Conservation (phyloP, 169 alveolate species). For the Cryptosporidium bovis region DNA sequence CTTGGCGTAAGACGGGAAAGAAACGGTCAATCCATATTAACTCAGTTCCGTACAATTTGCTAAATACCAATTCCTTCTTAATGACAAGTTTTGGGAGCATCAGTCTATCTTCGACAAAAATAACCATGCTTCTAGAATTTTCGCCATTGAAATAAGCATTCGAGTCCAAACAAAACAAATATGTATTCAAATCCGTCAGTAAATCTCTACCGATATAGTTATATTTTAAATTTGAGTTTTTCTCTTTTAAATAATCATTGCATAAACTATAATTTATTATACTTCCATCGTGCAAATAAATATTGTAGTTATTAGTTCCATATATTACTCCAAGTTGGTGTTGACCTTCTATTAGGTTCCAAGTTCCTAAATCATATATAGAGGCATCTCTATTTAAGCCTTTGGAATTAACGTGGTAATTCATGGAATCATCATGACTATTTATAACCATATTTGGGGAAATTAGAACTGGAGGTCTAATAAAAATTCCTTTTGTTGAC, state of each 20-base stretch:
- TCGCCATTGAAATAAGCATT: neutral
- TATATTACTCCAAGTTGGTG: conserved; percentile 54
- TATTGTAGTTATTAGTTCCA: conserved; percentile 49
- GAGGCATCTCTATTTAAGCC: neutral
- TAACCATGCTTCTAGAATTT: neutral
- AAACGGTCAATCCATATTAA: conserved; percentile 47
- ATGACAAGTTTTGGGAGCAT: conserved; percentile 40
- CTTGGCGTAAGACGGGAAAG: neutral
- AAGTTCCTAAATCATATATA: conserved; percentile 7
- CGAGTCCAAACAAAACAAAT: conserved; percentile 38
- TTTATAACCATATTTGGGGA: conserved; percentile 43
- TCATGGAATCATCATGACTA: neutral
- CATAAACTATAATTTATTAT: conserved; percentile 22
- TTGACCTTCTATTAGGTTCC: conserved; percentile 35
- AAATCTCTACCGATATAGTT: neutral
- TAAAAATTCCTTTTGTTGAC: conserved; percentile 51
- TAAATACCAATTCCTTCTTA: conserved; percentile 24
- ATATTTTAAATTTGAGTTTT: neutral
- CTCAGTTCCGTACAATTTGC: neutral
- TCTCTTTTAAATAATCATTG: neutral
- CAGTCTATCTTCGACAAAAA: conserved; percentile 30
- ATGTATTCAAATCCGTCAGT: conserved; percentile 7
- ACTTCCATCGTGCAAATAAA: conserved; percentile 6
- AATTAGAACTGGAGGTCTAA: conserved; percentile 42
- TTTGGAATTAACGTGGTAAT: conserved; percentile 8